Conservation (phyloP, 495 filamentous ascomycete genomes). For the Pyrenula aspistea region DNA sequence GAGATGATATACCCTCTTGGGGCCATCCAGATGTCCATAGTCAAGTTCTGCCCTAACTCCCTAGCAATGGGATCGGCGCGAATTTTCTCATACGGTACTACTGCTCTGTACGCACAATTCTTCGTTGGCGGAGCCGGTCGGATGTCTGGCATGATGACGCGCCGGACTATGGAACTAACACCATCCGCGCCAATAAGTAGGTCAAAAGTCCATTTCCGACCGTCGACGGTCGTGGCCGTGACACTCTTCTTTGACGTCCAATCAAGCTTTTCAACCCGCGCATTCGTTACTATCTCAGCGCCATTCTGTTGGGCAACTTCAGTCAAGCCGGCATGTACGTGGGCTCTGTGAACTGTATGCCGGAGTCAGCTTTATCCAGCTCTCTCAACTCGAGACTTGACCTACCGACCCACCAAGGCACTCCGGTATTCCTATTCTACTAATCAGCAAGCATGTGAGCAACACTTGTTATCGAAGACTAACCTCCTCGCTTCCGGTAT, state of each 20-base stretch:
- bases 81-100: constrained; percentile 26
- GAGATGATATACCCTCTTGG: constrained; percentile 32
- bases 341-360: constrained; percentile 15
- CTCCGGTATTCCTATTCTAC: constrained; percentile 8
- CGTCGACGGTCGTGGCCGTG: constrained; percentile 18
- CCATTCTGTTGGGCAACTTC: constrained; percentile 19
- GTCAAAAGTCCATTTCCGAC: constrained; percentile 20
- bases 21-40: constrained; percentile 34
- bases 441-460: not conserved
- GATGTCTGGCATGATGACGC: constrained; percentile 22
- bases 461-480: not conserved
- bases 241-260: constrained; percentile 13
- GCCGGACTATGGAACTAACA: constrained; percentile 22
- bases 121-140: constrained; percentile 21
- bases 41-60: constrained; percentile 21
- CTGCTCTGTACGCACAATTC: constrained; percentile 28
- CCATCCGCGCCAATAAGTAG: constrained; percentile 30
- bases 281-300: constrained; percentile 19
- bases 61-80: constrained; percentile 22
- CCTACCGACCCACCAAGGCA: constrained; percentile 19
- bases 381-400: not conserved
- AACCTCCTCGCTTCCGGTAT: not conserved
- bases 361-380: not conserved
- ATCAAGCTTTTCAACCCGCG: constrained; percentile 17
- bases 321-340: constrained; percentile 26